Percentiles rank a stretch among this genome's conserved stretches.
These are phyloP conservation scores for Jatropha curcas DNA, from an alignment of 345 rosid species.

Conservation along the genomic window DNA sequence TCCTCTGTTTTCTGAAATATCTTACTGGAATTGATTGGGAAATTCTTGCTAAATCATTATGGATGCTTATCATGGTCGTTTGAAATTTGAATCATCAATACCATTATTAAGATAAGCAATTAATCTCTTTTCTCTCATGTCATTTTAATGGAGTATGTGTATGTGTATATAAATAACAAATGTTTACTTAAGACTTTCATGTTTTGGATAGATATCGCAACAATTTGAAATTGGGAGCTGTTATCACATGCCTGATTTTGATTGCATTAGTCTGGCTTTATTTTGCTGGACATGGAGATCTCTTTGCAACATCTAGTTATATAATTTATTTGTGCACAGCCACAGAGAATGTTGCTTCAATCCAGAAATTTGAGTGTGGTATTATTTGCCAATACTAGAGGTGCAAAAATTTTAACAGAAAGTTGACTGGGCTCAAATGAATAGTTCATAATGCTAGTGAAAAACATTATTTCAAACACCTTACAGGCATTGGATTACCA, in stretches of 20 bases:
- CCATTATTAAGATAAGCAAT: neutral
- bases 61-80: neutral
- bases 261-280: neutral
- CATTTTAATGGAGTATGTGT: neutral
- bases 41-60: neutral
- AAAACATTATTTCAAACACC: neutral
- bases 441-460: neutral
- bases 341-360: neutral
- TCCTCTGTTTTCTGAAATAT: constrained; percentile 7
- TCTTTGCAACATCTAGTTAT: neutral
- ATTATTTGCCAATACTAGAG: neutral
- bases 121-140: neutral
- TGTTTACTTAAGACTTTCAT: neutral
- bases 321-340: neutral
- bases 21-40: neutral
- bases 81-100: neutral
- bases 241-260: neutral
- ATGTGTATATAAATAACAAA: neutral
- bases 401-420: neutral
- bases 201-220: neutral
- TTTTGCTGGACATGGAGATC: neutral
- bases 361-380: neutral
- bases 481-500: neutral
- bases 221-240: constrained; percentile 1
- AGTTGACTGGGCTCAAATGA: neutral